Percentiles rank a stretch among this genome's conserved stretches.
Conservation (phyloP, 768 basidiomycete genomes). For the Austroboletus eburneus region DNA sequence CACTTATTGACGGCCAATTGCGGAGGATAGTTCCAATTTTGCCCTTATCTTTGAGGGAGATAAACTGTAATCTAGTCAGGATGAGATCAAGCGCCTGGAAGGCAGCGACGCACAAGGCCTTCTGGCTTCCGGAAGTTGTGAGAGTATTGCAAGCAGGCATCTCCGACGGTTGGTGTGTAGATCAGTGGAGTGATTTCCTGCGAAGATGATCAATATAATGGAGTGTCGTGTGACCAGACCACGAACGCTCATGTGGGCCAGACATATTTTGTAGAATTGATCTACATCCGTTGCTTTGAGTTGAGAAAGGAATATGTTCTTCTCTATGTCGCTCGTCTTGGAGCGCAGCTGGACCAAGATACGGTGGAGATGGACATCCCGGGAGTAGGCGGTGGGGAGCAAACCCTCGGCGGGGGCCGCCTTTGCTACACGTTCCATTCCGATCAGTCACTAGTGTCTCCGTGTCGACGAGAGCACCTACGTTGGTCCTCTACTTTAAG, state of each 20-base stretch:
- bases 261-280: constrained; percentile 76
- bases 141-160: constrained; percentile 82
- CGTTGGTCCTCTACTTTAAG: constrained; percentile 58
- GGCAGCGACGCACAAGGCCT: constrained; percentile 49
- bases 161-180: constrained; percentile 91
- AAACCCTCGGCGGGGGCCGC: constrained; percentile 49
- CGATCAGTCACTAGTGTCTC: constrained; percentile 4
- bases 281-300: constrained; percentile 68
- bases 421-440: constrained; percentile 32
- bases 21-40: constrained; percentile 64
- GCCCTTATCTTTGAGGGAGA: constrained; percentile 83
- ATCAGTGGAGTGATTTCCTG: constrained; percentile 71
- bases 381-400: constrained; percentile 55
- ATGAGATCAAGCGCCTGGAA: neutral
- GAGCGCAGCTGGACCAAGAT: constrained; percentile 69
- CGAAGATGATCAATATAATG: neutral
- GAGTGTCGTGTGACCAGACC: neutral
- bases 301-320: constrained; percentile 79
- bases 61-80: constrained; percentile 43
- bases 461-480: constrained; percentile 22
- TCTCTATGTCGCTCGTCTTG: constrained; percentile 71
- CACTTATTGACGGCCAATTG: constrained; percentile 67
- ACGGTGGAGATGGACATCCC: constrained; percentile 50
- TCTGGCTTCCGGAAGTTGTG: constrained; percentile 74
- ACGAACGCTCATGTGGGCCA: constrained; percentile 52